Conservation (phyloP, 805 yeast species). For the Myxozyma neglecta region DNA sequence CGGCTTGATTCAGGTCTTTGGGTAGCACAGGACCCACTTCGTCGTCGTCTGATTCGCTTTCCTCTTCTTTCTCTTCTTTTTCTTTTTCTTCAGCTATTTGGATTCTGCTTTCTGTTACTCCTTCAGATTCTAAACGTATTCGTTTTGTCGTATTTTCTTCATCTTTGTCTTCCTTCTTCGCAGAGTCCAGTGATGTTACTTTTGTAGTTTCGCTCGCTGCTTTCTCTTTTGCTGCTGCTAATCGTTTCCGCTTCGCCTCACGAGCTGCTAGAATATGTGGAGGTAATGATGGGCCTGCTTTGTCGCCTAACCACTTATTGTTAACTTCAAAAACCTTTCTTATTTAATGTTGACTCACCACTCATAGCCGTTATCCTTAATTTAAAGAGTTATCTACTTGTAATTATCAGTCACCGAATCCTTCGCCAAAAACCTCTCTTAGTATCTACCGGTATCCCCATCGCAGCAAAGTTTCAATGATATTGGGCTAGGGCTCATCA, state of each 20-base stretch:
- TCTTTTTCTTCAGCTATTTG: not conserved
- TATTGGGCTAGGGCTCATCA: not conserved
- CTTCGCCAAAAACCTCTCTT: too few species aligned
- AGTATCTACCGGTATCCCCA: too few species aligned
- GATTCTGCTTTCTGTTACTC: not conserved
- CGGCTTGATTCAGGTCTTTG: conserved; percentile 10
- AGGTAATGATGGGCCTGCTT: conserved; percentile 30
- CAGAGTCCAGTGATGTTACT: not conserved
- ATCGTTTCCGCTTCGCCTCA: conserved; percentile 18
- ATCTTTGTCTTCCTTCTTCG: not conserved
- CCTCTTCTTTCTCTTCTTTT: not conserved
- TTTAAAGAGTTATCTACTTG: too few species aligned
- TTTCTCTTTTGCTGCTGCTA: conserved; percentile 5
- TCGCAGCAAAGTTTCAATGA: not conserved
- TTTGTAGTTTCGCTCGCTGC: conserved; percentile 1
- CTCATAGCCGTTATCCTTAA: not conserved
- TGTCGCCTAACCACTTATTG: not conserved
- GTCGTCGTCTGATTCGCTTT: conserved; percentile 9
- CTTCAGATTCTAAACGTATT: not conserved
- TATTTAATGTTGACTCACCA: not conserved
- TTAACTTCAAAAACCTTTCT: not conserved
- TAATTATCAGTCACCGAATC: too few species aligned
- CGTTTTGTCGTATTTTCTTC: not conserved
- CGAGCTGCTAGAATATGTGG: conserved; percentile 28
- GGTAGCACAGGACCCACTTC: conserved; percentile 21